phyloP scores from a whole-genome alignment of 2,329 filamentous ascomycete genomes.

The Aspergillus calidoustus region DNA sequence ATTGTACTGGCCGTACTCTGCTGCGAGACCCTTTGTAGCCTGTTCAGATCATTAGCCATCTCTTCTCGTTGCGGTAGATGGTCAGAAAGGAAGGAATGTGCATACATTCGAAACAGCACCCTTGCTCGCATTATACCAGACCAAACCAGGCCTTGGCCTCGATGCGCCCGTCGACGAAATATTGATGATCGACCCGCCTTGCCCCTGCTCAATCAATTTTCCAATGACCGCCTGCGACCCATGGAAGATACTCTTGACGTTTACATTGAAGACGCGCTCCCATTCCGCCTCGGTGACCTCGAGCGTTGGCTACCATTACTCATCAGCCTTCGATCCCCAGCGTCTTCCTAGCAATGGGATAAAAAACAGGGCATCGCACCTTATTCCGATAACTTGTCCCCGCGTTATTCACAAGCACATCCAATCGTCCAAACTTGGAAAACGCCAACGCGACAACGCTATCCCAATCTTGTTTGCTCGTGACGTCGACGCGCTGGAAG shows the following conservation, averaged over 20 bases:
- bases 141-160: constrained; percentile 48
- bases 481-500: constrained; percentile 43
- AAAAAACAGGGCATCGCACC: constrained; percentile 24
- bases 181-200: constrained; percentile 50
- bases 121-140: constrained; percentile 53
- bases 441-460: constrained; percentile 36
- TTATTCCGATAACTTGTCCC: constrained; percentile 49
- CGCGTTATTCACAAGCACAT: constrained; percentile 55
- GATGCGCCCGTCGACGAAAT: constrained; percentile 50
- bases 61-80: neutral
- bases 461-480: constrained; percentile 40
- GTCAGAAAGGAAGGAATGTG: neutral
- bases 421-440: constrained; percentile 39
- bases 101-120: constrained; percentile 50
- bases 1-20: constrained; percentile 72
- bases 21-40: constrained; percentile 69
- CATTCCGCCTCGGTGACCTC: constrained; percentile 51
- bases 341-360: neutral
- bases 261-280: constrained; percentile 50
- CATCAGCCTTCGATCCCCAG: neutral
- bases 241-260: constrained; percentile 49
- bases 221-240: constrained; percentile 41
- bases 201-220: constrained; percentile 43
- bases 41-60: constrained; percentile 30
- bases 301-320: constrained; percentile 37